phyloP scores from a whole-genome alignment of 2,329 filamentous ascomycete genomes.

The Hypoxylon sp. region DNA sequence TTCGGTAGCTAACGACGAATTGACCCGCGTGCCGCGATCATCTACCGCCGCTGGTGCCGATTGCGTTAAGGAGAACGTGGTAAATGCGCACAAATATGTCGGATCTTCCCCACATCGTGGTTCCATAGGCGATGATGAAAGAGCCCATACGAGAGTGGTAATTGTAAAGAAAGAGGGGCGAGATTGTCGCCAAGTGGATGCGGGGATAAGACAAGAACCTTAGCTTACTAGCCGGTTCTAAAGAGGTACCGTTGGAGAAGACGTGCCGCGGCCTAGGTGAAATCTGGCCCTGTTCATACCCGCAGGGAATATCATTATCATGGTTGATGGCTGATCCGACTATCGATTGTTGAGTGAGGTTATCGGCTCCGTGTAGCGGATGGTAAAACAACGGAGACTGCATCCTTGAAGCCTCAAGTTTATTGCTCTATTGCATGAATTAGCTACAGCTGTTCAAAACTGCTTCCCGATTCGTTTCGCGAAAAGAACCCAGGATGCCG shows the following conservation, averaged over 20 bases:
- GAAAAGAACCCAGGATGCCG: constrained; percentile 70
- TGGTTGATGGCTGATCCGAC: constrained; percentile 3
- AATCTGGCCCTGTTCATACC: constrained; percentile 14
- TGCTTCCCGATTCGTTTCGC: constrained; percentile 33
- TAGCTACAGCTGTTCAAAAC: neutral
- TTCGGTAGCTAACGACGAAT: constrained; percentile 37
- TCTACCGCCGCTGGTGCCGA: constrained; percentile 53
- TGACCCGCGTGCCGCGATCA: constrained; percentile 45
- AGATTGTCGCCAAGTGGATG: constrained; percentile 31
- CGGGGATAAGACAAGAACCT: constrained; percentile 26
- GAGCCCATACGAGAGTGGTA: constrained; percentile 13
- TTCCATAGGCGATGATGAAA: constrained; percentile 25
- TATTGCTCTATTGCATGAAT: neutral
- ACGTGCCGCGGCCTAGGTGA: constrained; percentile 3
- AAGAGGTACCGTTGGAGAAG: constrained; percentile 10
- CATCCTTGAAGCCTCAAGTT: constrained; percentile 7
- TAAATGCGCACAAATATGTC: constrained; percentile 32
- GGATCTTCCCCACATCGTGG: constrained; percentile 42
- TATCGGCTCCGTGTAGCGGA: constrained; percentile 1
- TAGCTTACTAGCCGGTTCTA: constrained; percentile 25
- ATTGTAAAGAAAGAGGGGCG: constrained; percentile 22
- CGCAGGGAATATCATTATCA: constrained; percentile 4
- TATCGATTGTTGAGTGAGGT: constrained; percentile 2
- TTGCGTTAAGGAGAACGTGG: constrained; percentile 26
- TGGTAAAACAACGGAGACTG: constrained; percentile 3